Percentiles rank a stretch among this genome's conserved stretches.
These are phyloP conservation scores for Phaseolus lunatus DNA, from an alignment of 306 rosid genomes.

Conservation along the genomic window DNA sequence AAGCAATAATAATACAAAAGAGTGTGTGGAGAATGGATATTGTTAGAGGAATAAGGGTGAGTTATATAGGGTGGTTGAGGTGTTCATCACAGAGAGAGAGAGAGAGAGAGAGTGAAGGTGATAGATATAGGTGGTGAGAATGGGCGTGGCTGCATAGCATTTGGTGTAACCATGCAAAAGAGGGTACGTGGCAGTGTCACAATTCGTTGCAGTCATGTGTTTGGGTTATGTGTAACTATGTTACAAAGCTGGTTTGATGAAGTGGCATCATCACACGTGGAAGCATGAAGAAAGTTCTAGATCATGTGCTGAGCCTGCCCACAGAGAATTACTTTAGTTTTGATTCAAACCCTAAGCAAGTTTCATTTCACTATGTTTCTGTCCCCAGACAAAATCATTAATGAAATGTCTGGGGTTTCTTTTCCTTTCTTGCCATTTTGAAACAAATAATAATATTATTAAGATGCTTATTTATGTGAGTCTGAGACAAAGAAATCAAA, in stretches of 20 bases:
- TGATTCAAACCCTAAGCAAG: background rate
- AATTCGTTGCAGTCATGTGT: constrained; percentile 37
- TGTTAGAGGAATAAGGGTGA: constrained; percentile 36
- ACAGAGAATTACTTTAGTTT: background rate
- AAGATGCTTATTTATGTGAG: background rate
- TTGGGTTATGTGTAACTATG: constrained; percentile 16
- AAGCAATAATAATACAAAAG: background rate
- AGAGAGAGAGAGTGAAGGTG: background rate
- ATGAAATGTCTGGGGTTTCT: background rate
- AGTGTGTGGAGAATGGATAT: background rate
- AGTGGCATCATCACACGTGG: constrained; percentile 3
- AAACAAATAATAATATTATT: background rate
- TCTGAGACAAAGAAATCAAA: too few relatives aligned
- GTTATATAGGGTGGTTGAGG: constrained; percentile 44
- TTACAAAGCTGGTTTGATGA: background rate
- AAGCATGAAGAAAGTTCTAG: background rate
- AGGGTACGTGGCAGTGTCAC: constrained; percentile 73
- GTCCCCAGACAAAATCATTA: background rate
- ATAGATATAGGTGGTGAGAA: background rate
- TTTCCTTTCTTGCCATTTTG: background rate
- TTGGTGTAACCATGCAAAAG: constrained; percentile 80
- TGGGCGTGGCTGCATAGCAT: constrained; percentile 69
- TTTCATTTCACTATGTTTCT: constrained; percentile 13
- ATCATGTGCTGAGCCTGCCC: background rate
- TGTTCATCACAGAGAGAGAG: background rate